A percentile compares a stretch with the other conserved stretches of the same genome.
phyloP scores from a whole-genome alignment of 768 basidiomycete species.

The Lactifluus piperatus region DNA sequence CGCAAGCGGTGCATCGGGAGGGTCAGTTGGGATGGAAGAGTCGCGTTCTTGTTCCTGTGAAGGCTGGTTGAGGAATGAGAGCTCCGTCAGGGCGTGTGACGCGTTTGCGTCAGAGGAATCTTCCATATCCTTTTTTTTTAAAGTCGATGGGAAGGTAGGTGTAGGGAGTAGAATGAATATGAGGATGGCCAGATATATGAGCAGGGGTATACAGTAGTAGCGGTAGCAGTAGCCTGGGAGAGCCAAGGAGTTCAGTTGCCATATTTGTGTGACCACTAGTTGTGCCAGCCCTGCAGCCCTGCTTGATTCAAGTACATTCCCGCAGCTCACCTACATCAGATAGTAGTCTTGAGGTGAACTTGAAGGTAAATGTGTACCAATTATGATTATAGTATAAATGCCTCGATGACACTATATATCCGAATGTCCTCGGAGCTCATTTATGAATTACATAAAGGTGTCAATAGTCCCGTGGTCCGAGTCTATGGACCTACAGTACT shows the following conservation, averaged over 20 bases:
- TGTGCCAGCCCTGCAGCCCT: not conserved
- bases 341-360: not conserved
- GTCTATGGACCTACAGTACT: no score
- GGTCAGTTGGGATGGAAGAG: not conserved
- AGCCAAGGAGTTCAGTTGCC: not conserved
- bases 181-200: not conserved
- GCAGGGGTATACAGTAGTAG: no score
- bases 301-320: not conserved
- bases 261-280: slow-evolving; percentile 8
- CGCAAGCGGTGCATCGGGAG: not conserved
- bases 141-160: not conserved
- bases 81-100: not conserved
- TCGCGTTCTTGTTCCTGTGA: not conserved
- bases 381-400: no score
- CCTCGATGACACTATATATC: no score
- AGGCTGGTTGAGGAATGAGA: slow-evolving; percentile 1
- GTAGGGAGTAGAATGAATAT: not conserved
- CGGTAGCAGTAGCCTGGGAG: no score
- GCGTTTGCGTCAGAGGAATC: not conserved
- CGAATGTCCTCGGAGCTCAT: no score
- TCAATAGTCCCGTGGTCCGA: no score
- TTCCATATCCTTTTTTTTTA: not conserved
- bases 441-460: no score
- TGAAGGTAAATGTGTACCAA: no score
- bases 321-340: not conserved